phyloP scores from a whole-genome alignment of 2,329 filamentous ascomycete genomes.

The Tolypocladium tropicale region DNA sequence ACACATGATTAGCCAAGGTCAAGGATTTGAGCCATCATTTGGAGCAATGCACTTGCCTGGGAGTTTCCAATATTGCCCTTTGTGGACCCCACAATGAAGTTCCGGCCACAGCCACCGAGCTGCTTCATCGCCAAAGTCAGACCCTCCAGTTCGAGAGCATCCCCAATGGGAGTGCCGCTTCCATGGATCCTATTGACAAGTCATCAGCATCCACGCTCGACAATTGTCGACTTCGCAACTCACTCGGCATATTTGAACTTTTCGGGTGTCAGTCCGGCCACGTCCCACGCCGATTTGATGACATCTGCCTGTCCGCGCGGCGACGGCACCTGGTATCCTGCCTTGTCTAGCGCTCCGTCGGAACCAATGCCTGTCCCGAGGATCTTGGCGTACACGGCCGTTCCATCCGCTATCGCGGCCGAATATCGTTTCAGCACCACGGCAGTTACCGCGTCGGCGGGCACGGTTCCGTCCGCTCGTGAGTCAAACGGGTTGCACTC shows the following conservation, averaged over 20 bases:
- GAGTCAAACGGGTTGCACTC: slow-evolving; percentile 6
- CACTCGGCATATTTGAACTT: slow-evolving; percentile 4
- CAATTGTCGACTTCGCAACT: background rate
- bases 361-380: slow-evolving; percentile 5
- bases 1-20: background rate
- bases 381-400: slow-evolving; percentile 4
- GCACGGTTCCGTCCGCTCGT: slow-evolving; percentile 4
- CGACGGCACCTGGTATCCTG: slow-evolving; percentile 6
- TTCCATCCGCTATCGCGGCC: background rate
- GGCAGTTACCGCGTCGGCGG: slow-evolving; percentile 2
- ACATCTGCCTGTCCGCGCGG: slow-evolving; percentile 5
- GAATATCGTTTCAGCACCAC: slow-evolving; percentile 3
- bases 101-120: background rate
- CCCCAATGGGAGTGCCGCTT: slow-evolving; percentile 7
- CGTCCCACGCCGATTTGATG: slow-evolving; percentile 4
- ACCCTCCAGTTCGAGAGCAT: slow-evolving; percentile 6
- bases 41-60: background rate
- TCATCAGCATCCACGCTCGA: background rate
- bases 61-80: slow-evolving; percentile 8
- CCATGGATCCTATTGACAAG: slow-evolving; percentile 2
- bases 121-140: slow-evolving; percentile 3
- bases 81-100: slow-evolving; percentile 3
- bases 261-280: background rate
- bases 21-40: background rate
- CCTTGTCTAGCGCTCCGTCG: slow-evolving; percentile 5